Evolutionary conservation across 768 basidiomycete genomes (phyloP), one percentile per base, ranked within the genome.

Genomic region (Lactifluus echinatus): DNA sequence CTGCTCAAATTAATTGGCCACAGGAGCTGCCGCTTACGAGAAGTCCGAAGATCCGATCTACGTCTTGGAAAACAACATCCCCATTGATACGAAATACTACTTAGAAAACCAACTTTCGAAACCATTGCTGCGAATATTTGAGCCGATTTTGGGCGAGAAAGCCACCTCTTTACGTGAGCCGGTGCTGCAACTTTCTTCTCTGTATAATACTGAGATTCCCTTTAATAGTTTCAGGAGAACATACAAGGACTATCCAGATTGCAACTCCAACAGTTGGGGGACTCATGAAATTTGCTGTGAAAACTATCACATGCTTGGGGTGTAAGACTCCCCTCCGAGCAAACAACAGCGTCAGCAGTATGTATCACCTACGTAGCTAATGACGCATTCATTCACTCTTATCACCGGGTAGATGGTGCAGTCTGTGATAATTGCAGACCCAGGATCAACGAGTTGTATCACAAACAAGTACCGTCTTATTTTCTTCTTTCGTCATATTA

Each of bases 21-120:
- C 50, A 91, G 90, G 92, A 64, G 95, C 96, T 12, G 93, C 93
- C 15, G 96, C 95, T 15, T 99, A 96, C 64, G 95, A 98, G 68
- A 98, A 98, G 70, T 97, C 95, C 0, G 96, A 99, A 68, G 96
- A 98, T 65, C 96, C 96, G 0, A 77, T 99, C 52, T 98, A 91
- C 66, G 96, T 98, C 15, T 79, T 99, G 21, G 96, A 99, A 70
- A 93, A 99, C 71, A 99, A 93, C 69, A 82, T 99, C 42, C 96
- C 96, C 0, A 94, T 99, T 60, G 96, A 99, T 67, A 98, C 96
- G 5, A 87, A 89, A 66, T 97, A 99, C 70, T 99, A 98, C 68
- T 82, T 99, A 47, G 95, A 99, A 56, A 97, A 98, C 66, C 96
- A 99, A 68, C 81, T 99, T 0, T 91, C 93, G 1, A 98, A 98